These are phyloP conservation scores for Cyclanthera cordifolia DNA, from an alignment of 306 rosid genomes.

Conservation along the genomic window DNA sequence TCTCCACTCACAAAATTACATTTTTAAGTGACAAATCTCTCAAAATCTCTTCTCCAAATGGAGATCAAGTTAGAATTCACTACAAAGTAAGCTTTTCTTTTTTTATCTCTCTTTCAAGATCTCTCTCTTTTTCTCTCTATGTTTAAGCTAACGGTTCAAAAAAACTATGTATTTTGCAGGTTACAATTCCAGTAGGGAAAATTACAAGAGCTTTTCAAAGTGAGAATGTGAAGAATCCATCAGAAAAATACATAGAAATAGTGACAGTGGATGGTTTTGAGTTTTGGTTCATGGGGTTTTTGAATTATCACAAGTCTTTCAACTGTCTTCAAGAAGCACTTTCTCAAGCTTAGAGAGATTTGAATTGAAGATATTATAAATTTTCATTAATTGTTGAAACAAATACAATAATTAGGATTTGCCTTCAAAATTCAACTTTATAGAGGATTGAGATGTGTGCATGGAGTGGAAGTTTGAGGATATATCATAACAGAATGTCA, in stretches of 20 bases:
- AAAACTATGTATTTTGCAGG: background rate
- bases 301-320: constrained; percentile 6
- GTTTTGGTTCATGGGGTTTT: constrained; percentile 14
- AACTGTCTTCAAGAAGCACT: constrained; percentile 4
- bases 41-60: constrained; percentile 3
- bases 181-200: background rate
- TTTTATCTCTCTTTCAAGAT: background rate
- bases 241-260: constrained; percentile 1
- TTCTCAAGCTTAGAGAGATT: constrained; percentile 2
- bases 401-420: background rate
- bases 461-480: no score
- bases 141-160: background rate
- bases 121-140: background rate
- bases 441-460: background rate
- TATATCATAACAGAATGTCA: background rate
- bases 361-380: background rate
- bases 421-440: background rate
- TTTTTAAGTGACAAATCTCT: background rate
- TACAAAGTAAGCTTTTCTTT: background rate
- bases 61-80: background rate
- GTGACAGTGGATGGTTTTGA: constrained; percentile 7
- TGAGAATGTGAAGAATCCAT: constrained; percentile 10
- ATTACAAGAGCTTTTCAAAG: background rate
- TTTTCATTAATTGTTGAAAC: background rate
- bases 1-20: constrained; percentile 2